Evolutionary conservation across 176 grass and related monocot species (phyloP), one percentile per base, ranked within the genome.

Genomic region (Chrysopogon serrulatus): DNA sequence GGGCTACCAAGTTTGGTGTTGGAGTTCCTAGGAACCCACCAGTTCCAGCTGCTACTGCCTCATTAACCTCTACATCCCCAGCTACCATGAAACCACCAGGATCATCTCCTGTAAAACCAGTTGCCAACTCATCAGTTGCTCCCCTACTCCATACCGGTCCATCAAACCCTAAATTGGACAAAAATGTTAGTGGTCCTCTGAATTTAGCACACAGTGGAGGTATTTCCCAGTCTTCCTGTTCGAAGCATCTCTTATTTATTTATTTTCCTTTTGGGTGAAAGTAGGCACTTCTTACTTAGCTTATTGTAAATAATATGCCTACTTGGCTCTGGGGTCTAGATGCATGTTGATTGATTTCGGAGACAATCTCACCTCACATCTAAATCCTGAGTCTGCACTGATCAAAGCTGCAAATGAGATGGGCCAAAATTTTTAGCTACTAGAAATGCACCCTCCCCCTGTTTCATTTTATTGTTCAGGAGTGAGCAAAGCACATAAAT

Each of bases 141-240:
- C 37, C 83, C 62, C 13, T 80, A 73, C 72, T 82, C 67, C 78
- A 90, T 86, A 51, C 60, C 36, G 86, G 80, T 69, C n/a, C 88
- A 26, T n/a, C 28, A 18, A 76, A 88, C 81, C 63, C 83, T 78
- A 93, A 86, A 85, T 64, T 61, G n/a, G 86, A 90, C 53, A 85
- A 74, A 90, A 65, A 84, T 75, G 70, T 76, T 76, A 89, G 88
- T 76, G 88, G 86, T 48, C 80, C 87, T 76, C 19, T 75, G 57
- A 89, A 93, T 86, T 54, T 84, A 89, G 33, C 87, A 65, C 84
- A 79, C 65, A 42, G 43, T 30, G 82, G 78, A 92, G 93, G 93
- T 95, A 87, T 39, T 82, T 59, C 86, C 48, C 14, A 17, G 67
- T 80, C 48, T 85, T 85, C 43, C 77, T 77, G n/a, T 88, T 36